These are phyloP conservation scores for Melastoma candidum DNA, from an alignment of 441 rosid species.

Conservation along the genomic window DNA sequence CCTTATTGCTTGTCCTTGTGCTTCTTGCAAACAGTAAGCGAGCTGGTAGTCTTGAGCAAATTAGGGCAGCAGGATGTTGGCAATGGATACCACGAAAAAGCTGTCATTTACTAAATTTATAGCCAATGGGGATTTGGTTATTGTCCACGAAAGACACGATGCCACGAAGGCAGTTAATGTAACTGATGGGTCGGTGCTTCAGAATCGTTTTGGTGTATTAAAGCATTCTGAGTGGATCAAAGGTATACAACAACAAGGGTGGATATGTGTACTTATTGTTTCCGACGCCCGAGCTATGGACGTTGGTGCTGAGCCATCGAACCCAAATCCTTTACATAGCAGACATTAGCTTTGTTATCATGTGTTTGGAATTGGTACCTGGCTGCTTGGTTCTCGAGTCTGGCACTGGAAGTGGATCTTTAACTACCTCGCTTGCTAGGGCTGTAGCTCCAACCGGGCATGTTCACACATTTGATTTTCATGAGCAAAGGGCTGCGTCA, in stretches of 20 bases:
- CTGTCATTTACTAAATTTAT: slow-evolving; percentile 46
- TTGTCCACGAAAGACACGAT: slow-evolving; percentile 78
- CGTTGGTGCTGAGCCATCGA: slow-evolving; percentile 82
- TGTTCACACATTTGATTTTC: slow-evolving; percentile 87
- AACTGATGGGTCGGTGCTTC: slow-evolving; percentile 43
- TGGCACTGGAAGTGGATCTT: slow-evolving; percentile 89
- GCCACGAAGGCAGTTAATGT: slow-evolving; percentile 68
- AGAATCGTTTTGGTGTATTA: slow-evolving; percentile 78
- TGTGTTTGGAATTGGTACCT: slow-evolving; percentile 76
- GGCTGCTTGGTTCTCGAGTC: slow-evolving; percentile 84
- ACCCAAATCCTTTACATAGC: slow-evolving; percentile 93
- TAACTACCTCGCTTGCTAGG: slow-evolving; percentile 75
- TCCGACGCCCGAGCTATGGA: slow-evolving; percentile 92
- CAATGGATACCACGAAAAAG: slow-evolving; percentile 36
- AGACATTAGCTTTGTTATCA: slow-evolving; percentile 71
- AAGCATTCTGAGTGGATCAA: slow-evolving; percentile 89
- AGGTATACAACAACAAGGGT: slow-evolving; percentile 78
- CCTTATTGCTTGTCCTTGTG: too few relatives aligned
- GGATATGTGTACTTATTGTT: slow-evolving; percentile 68
- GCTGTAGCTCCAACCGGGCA: slow-evolving; percentile 88
- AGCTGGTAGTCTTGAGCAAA: background rate
- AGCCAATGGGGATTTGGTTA: slow-evolving; percentile 59
- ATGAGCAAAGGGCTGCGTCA: slow-evolving; percentile 79
- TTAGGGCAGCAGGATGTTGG: slow-evolving; percentile 33
- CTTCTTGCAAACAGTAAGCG: too few relatives aligned